These are phyloP conservation scores for Brassica napus DNA, from an alignment of 345 rosid species.

Conservation along the genomic window DNA sequence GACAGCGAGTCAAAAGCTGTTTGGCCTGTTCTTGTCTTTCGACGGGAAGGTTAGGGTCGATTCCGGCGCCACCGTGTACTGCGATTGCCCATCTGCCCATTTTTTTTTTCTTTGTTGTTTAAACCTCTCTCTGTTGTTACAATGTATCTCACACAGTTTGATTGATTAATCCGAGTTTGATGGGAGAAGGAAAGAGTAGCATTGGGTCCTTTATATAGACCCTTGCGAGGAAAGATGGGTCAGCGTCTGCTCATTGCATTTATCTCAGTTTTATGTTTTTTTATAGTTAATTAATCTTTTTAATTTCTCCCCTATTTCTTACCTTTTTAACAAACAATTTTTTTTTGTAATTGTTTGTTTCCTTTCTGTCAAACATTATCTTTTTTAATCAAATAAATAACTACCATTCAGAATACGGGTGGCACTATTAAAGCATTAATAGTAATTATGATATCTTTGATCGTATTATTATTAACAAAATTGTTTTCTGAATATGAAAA, in stretches of 20 bases:
- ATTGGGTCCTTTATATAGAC: slow-evolving; percentile 36
- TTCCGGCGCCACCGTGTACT: slow-evolving; percentile 98
- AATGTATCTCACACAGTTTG: slow-evolving; percentile 18
- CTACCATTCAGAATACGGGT: background rate
- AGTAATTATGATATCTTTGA: background rate
- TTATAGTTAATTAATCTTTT: background rate
- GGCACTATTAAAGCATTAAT: background rate
- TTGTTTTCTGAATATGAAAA: too few relatives aligned
- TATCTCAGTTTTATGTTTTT: background rate
- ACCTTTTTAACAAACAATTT: background rate
- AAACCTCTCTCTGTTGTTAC: background rate
- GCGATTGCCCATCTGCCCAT: slow-evolving; percentile 98
- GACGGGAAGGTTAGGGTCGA: slow-evolving; percentile 86
- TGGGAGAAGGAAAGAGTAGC: slow-evolving; percentile 26
- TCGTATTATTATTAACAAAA: background rate
- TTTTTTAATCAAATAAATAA: background rate
- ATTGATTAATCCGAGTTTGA: slow-evolving; percentile 5
- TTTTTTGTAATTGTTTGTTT: background rate
- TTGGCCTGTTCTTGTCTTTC: slow-evolving; percentile 86
- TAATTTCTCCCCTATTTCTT: background rate
- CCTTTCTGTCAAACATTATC: background rate
- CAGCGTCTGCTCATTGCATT: background rate
- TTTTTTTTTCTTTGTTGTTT: background rate
- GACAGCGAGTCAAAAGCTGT: slow-evolving; percentile 83
- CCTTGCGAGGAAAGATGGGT: background rate